Percentiles rank a stretch among this genome's conserved stretches.
These are phyloP conservation scores for Aspergillus sparsus DNA, from an alignment of 495 filamentous ascomycete genomes.

Conservation along the genomic window DNA sequence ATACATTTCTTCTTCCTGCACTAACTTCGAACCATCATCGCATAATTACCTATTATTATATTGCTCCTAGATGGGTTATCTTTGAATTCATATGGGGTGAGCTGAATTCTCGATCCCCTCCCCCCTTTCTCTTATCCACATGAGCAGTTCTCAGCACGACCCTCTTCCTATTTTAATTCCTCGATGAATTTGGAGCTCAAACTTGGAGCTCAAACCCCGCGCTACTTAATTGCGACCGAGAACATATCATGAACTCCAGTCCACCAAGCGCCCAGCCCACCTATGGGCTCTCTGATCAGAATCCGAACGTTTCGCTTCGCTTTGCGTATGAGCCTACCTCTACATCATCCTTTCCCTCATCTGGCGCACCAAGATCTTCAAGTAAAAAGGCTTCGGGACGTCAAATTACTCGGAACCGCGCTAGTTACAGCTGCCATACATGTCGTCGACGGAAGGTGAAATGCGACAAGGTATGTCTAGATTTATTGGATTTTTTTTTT, in stretches of 20 bases:
- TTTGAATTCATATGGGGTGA: conserved; percentile 1
- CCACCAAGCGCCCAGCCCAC: conserved; percentile 17
- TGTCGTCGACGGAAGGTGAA: conserved; percentile 52
- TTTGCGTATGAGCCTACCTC: conserved; percentile 11
- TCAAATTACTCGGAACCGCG: conserved; percentile 52
- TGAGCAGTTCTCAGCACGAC: conserved; percentile 14
- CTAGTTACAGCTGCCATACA: conserved; percentile 52
- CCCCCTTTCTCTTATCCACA: conserved; percentile 3
- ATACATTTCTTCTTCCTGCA: conserved; percentile 3
- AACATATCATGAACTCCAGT: conserved; percentile 27
- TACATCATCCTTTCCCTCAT: conserved; percentile 5
- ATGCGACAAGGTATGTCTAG: conserved; percentile 42
- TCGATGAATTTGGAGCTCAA: conserved; percentile 24
- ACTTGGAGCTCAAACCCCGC: conserved; percentile 25
- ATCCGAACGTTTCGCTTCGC: conserved; percentile 11
- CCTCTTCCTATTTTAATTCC: conserved; percentile 9
- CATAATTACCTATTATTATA: not conserved
- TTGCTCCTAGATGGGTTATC: not conserved
- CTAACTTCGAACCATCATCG: too few relatives aligned
- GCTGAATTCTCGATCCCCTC: not conserved
- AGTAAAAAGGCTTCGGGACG: conserved; percentile 31
- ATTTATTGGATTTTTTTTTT: too few relatives aligned
- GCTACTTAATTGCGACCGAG: conserved; percentile 20
- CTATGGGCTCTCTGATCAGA: conserved; percentile 19
- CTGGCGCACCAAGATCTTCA: conserved; percentile 10